Conservation (phyloP, 2,329 filamentous ascomycete genomes). For the Berkeleyomyces basicola region DNA sequence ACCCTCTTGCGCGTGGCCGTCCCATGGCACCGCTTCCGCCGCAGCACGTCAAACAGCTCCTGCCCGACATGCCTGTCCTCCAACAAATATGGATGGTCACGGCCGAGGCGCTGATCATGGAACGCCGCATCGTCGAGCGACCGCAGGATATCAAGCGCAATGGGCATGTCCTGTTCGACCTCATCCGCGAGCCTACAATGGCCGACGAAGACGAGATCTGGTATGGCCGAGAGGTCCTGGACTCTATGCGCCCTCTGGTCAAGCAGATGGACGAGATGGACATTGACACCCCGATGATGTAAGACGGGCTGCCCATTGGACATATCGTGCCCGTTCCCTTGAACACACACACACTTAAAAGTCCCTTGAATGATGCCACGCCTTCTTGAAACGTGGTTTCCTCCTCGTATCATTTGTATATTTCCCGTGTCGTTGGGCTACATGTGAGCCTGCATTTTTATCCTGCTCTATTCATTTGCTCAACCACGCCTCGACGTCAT, state of each 20-base stretch:
- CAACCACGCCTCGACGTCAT: too few relatives aligned
- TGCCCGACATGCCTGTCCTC: conserved; percentile 39
- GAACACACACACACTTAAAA: background rate
- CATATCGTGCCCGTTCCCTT: background rate
- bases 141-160: conserved; percentile 47
- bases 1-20: conserved; percentile 28
- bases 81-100: conserved; percentile 47
- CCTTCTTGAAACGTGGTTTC: background rate
- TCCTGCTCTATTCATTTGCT: too few relatives aligned
- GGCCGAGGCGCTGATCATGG: conserved; percentile 44
- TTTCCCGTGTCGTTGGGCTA: conserved; percentile 5
- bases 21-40: conserved; percentile 40
- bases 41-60: conserved; percentile 33
- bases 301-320: background rate
- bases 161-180: conserved; percentile 42
- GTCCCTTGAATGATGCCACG: background rate
- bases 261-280: conserved; percentile 34
- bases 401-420: background rate
- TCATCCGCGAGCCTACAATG: conserved; percentile 45
- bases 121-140: conserved; percentile 40
- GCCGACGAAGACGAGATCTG: conserved; percentile 46
- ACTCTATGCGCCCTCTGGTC: conserved; percentile 35
- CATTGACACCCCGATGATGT: conserved; percentile 6
- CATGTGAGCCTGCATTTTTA: too few relatives aligned
- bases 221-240: conserved; percentile 37